A percentile compares a stretch with the other conserved stretches of the same genome.
Evolutionary conservation across 805 yeast species (phyloP).

Genomic region (Saccharomycopsis capsularis): DNA sequence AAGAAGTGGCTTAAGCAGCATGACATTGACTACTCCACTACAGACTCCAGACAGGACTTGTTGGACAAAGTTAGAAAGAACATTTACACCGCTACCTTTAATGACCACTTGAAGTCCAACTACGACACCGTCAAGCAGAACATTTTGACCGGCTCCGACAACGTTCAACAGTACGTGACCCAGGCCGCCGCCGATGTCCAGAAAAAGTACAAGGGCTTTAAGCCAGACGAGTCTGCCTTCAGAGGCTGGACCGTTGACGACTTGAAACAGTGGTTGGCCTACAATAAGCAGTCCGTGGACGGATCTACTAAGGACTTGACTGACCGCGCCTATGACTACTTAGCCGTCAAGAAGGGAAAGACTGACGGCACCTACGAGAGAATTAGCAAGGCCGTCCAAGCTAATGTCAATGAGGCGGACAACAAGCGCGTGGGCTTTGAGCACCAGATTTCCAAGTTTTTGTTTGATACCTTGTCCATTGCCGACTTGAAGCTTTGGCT

Average conservation of each 20-base stretch:
- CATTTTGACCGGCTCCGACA: neutral
- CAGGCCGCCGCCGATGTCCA: neutral
- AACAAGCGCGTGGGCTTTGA: neutral
- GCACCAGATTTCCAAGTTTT: neutral
- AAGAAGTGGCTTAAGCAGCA: slow-evolving; percentile 42
- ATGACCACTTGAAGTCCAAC: neutral
- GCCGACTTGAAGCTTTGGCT: slow-evolving; percentile 15
- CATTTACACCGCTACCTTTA: slow-evolving; percentile 37
- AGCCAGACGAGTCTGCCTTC: slow-evolving; percentile 1
- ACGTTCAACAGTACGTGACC: neutral
- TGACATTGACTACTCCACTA: slow-evolving; percentile 33
- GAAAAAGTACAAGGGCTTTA: neutral
- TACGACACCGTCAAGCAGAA: neutral
- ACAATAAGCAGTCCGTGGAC: slow-evolving; percentile 1
- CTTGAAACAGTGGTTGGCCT: slow-evolving; percentile 1
- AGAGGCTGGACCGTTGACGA: slow-evolving; percentile 5
- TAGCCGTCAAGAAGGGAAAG: neutral
- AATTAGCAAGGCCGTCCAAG: neutral
- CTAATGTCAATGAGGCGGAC: neutral
- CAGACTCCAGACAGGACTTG: slow-evolving; percentile 39
- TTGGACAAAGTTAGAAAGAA: slow-evolving; percentile 38
- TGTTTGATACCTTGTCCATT: slow-evolving; percentile 6
- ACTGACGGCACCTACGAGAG: slow-evolving; percentile 1
- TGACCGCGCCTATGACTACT: slow-evolving; percentile 17
- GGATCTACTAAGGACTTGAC: slow-evolving; percentile 28